Base-by-base conservation (phyloP, 1,284 basidiomycete genomes). In the Tausonia pullulans region DNA sequence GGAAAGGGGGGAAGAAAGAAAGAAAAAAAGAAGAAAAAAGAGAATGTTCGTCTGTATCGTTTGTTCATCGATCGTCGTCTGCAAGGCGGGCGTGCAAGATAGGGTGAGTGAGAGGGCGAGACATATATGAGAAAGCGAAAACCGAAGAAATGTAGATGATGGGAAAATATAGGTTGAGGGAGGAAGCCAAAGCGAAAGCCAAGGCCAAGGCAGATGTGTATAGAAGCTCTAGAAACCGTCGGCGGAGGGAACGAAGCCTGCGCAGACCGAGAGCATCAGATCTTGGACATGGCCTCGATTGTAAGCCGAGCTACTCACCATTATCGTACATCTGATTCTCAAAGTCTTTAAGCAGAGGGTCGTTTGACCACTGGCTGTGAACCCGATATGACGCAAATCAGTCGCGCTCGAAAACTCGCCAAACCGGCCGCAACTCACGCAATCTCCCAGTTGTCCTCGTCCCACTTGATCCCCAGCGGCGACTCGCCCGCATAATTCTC, bases 121-220 rank as follows among this genome's bases (percentile, higher is more conserved):
- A n/a, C 5, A 6, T 9, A 45, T 6, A 60, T 52, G 55, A 55
- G 64, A 55, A 67, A 54, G 60, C 63, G 62, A 46, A 73, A 69
- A 68, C 69, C 67, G 43, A 70, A 70, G 68, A 69, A 65, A 39
- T 64, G 70, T 66, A 58, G 45, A 63, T 63, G 68, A 66, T 52
- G 41, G 52, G 27, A 27, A 27, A 2, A 27, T 27, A 27, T 27
- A 27, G 27, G 27, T 27, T 27, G 27, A 27, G 27, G 27, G 27
- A 27, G 27, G 27, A 27, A 27, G 27, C 27, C 27, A 27, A 27
- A 27, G 27, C 27, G 27, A 27, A 27, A 27, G 27, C 27, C 2
- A 27, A 27, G 27, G 27, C 27, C 27, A 27, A 27, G 27, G 27
- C 27, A 27, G 61, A 62, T 11, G 14, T 8, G 51, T 13, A 67